Percentiles rank a stretch among this genome's conserved stretches.
These are phyloP conservation scores for Carex myosuroides DNA, from an alignment of 176 grass and related monocot genomes.

Conservation along the genomic window DNA sequence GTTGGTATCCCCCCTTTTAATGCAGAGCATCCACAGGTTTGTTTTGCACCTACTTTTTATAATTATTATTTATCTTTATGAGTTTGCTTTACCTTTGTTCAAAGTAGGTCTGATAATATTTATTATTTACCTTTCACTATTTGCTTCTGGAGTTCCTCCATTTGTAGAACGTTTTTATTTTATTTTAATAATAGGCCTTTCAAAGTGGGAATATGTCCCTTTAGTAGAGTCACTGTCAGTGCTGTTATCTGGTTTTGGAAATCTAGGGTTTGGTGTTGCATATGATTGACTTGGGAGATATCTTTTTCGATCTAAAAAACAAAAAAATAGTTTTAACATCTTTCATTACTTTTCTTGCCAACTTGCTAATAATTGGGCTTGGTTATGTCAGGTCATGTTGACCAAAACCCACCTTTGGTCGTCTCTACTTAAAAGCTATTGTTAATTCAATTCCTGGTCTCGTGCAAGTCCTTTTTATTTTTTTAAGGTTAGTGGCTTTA, in stretches of 20 bases:
- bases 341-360: not conserved
- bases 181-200: not conserved
- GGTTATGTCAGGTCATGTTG: not conserved
- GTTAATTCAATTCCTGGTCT: not conserved
- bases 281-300: not conserved
- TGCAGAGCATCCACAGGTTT: constrained; percentile 96
- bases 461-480: not conserved
- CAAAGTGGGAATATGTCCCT: not conserved
- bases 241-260: constrained; percentile 8
- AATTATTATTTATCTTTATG: not conserved
- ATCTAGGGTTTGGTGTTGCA: not conserved
- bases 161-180: not conserved
- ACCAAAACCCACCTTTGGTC: not conserved
- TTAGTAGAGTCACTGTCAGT: not conserved
- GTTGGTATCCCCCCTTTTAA: constrained; percentile 97
- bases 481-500: too few relatives aligned
- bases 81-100: not conserved
- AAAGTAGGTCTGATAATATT: not conserved
- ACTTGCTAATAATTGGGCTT: not conserved
- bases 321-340: not conserved
- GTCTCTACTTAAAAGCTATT: not conserved
- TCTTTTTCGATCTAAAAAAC: not conserved
- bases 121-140: not conserved
- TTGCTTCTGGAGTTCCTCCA: not conserved
- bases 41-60: not conserved